Conservation (phyloP, 331 rosid species). For the Arachis monticola region DNA sequence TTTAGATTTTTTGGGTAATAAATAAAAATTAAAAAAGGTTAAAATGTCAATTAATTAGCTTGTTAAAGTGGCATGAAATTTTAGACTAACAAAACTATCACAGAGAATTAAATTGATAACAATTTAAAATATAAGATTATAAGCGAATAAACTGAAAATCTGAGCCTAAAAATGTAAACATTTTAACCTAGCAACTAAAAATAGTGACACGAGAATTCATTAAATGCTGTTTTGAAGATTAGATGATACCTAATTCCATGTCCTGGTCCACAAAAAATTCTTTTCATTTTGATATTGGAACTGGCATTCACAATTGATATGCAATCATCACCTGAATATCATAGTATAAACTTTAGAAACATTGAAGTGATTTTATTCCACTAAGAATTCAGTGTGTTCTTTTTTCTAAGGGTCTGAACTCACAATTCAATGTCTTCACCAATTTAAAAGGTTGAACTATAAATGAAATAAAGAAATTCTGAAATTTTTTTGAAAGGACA, state of each 20-base stretch:
- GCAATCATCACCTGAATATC: constrained; percentile 90
- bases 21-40: neutral
- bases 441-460: neutral
- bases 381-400: neutral
- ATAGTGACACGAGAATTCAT: constrained; percentile 8
- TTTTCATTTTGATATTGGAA: constrained; percentile 90
- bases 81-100: neutral
- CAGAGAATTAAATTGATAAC: neutral
- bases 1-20: neutral
- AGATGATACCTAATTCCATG: constrained; percentile 91
- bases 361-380: neutral
- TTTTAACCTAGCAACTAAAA: neutral
- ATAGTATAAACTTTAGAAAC: no score
- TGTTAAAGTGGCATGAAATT: constrained; percentile 1
- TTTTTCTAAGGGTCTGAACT: no score
- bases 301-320: constrained; percentile 94
- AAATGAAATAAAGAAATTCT: neutral
- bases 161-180: neutral
- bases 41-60: neutral
- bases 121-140: neutral
- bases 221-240: constrained; percentile 1
- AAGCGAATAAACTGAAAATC: no score
- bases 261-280: constrained; percentile 92
- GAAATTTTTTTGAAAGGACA: no score
- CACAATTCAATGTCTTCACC: no score